Conservation (phyloP, 306 rosid genomes). For the Fragaria ananassa region DNA sequence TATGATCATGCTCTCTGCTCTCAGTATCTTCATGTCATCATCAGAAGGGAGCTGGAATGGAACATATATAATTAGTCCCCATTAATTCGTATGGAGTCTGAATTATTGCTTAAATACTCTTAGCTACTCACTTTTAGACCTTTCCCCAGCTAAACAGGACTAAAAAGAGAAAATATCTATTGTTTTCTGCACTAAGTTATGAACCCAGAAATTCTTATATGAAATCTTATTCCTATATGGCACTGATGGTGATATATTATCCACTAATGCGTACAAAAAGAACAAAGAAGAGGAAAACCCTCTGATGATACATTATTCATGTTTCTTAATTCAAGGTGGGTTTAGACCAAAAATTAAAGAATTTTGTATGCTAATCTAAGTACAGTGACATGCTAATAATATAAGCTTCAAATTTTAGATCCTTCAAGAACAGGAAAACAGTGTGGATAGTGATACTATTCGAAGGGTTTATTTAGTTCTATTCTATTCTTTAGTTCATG, state of each 20-base stretch:
- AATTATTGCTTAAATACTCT: not conserved
- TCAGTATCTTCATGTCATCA: not conserved
- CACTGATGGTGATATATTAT: not conserved
- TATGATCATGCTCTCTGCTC: not conserved
- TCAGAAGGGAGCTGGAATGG: not conserved
- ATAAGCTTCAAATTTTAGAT: not conserved
- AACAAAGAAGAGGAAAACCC: not conserved
- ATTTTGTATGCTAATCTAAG: not conserved
- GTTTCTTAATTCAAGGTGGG: not conserved
- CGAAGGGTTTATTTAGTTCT: too few relatives aligned
- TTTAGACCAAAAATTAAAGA: not conserved
- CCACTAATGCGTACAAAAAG: not conserved
- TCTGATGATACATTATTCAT: not conserved
- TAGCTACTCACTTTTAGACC: not conserved
- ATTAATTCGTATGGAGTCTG: not conserved
- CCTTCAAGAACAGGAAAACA: not conserved
- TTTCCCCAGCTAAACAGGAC: not conserved
- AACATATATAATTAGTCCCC: not conserved
- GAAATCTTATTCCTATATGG: not conserved
- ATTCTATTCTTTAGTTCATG: too few relatives aligned
- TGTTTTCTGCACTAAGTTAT: not conserved
- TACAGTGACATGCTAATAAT: not conserved
- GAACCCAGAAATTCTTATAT: not conserved
- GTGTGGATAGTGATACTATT: not conserved
- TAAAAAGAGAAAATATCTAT: not conserved